phyloP scores from a whole-genome alignment of 768 basidiomycete species.

The Russula ochroleuca region DNA sequence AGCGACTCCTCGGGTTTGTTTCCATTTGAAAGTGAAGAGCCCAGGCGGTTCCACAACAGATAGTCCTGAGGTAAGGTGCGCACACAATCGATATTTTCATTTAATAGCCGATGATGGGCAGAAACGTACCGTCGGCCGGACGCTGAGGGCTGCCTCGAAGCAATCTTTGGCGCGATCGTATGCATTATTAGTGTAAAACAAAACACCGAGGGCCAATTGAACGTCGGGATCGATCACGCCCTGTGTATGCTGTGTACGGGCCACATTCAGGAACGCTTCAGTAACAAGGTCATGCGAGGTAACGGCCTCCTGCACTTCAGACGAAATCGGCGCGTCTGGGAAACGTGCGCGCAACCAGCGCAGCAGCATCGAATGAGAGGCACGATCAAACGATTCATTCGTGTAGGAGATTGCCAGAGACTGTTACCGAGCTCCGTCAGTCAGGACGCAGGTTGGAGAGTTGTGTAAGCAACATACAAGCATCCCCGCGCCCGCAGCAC shows the following conservation, averaged over 20 bases:
- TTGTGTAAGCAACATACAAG: constrained; percentile 45
- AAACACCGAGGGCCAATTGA: constrained; percentile 87
- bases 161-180: constrained; percentile 92
- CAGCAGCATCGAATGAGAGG: constrained; percentile 78
- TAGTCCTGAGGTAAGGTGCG: constrained; percentile 57
- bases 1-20: constrained; percentile 91
- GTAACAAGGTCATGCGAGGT: constrained; percentile 70
- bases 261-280: constrained; percentile 76
- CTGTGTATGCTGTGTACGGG: constrained; percentile 73
- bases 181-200: constrained; percentile 85
- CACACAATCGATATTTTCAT: not conserved
- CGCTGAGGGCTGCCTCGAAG: constrained; percentile 81
- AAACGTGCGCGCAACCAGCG: constrained; percentile 75
- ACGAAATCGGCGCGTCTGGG: constrained; percentile 51
- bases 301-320: constrained; percentile 51
- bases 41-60: constrained; percentile 91
- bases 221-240: constrained; percentile 81
- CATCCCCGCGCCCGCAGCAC: constrained; percentile 67
- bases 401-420: constrained; percentile 95
- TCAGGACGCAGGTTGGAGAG: not conserved
- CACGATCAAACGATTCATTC: constrained; percentile 87
- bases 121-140: constrained; percentile 60
- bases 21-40: constrained; percentile 92
- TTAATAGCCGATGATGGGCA: not conserved
- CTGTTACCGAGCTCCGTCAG: constrained; percentile 40